Evolutionary conservation across 2,329 filamentous ascomycete genomes (phyloP).

Genomic region (Malbranchea cinnamomea): DNA sequence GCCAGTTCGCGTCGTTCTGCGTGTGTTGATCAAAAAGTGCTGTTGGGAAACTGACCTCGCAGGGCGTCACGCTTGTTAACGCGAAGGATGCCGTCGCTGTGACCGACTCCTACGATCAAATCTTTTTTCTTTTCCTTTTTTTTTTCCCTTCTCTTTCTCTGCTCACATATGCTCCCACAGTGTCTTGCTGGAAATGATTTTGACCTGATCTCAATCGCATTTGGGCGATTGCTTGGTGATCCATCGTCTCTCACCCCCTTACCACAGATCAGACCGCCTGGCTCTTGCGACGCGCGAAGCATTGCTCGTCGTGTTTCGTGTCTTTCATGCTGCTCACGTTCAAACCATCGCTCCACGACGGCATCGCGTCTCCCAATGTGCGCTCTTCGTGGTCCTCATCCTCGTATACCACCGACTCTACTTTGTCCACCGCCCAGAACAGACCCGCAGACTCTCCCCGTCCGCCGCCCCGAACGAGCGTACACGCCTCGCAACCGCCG

Average conservation of each 20-base stretch:
- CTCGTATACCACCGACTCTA: slow-evolving; percentile 19
- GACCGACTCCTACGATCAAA: no score
- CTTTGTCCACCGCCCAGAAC: slow-evolving; percentile 13
- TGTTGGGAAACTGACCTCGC: no score
- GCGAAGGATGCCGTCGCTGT: no score
- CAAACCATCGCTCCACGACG: slow-evolving; percentile 33
- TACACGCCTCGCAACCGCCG: slow-evolving; percentile 5
- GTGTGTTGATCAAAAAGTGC: no score
- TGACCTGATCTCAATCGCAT: background rate
- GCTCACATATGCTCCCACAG: background rate
- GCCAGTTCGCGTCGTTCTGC: no score
- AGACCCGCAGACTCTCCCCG: slow-evolving; percentile 3
- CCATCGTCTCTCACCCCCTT: no score
- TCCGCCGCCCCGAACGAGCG: slow-evolving; percentile 5
- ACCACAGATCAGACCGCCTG: no score
- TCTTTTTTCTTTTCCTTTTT: no score
- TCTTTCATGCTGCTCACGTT: slow-evolving; percentile 37
- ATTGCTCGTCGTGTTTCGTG: slow-evolving; percentile 3
- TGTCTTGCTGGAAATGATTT: background rate
- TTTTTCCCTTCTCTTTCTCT: background rate
- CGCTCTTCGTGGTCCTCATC: slow-evolving; percentile 27
- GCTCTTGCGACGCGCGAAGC: no score
- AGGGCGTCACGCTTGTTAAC: no score
- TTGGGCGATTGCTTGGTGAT: no score
- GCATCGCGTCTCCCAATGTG: slow-evolving; percentile 35